Base-by-base conservation (phyloP, 2,329 filamentous ascomycete genomes). In the Aspergillus sp. region DNA sequence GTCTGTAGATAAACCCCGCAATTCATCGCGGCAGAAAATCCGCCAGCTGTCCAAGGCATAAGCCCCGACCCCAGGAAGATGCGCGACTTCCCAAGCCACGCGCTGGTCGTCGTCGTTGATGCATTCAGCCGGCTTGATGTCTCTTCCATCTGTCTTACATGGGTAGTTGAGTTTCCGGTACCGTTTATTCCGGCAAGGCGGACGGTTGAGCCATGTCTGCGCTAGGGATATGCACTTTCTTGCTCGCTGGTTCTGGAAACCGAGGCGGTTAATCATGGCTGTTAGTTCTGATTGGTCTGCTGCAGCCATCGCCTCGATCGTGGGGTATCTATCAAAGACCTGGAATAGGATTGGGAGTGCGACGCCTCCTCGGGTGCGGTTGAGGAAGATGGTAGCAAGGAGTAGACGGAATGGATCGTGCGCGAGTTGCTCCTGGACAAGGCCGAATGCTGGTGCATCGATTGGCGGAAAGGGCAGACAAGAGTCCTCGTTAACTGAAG, bases 21-120 rank as follows among this genome's bases (percentile, higher is more conserved):
- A 73, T 33, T 82, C 80, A 70, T 97, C 93, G 2, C 93, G 85
- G 71, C 91, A 96, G 73, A 97, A 97, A 62, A 97, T 96, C 3
- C 93, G 86, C 90, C 91, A 97, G 68, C 89, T 93, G 73, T 97
- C 93, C 49, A 93, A 79, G 0, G 91, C 90, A 72, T 97, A 97
- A 1, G 86, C 81, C 15, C 92, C 90, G 55, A 82, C 72, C 54
- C 90, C 87, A 0, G 91, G 92, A 57, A 97, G 78, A 72, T 96
- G 90, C 0, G 89, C 91, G 59, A 96, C 89, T 68, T 97, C 93
- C 87, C 91, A 96, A 0, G 84, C 83, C 4, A 84, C 80, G 0
- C 78, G 75, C 11, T 81, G 78, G 43, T 77, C 76, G 15, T 80
- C 78, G 55, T 82, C 79, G 21, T 77, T 73, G 15, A 85, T 60